phyloP scores from a whole-genome alignment of 805 yeast genomes.

The Zygosaccharomyces siamensis region DNA sequence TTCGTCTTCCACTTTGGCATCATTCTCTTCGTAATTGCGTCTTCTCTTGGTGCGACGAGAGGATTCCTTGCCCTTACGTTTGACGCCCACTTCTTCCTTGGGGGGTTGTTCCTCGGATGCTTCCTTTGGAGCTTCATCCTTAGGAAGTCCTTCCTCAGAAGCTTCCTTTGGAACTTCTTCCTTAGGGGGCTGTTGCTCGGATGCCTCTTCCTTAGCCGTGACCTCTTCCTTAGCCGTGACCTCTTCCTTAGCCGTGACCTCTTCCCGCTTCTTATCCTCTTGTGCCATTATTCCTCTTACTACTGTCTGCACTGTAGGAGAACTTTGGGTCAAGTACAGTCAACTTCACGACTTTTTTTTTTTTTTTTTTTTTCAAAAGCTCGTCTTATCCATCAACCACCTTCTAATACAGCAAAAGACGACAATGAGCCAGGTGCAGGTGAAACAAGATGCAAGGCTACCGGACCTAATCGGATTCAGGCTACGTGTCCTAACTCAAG shows the following conservation, averaged over 20 bases:
- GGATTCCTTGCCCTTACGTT: conserved; percentile 12
- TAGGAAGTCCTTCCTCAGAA: conserved; percentile 16
- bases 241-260: neutral
- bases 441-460: conserved; percentile 28
- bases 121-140: conserved; percentile 6
- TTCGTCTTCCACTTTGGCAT: conserved; percentile 48
- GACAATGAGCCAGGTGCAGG: conserved; percentile 16
- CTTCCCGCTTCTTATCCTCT: conserved; percentile 7
- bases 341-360: neutral
- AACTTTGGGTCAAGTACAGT: neutral
- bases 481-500: conserved; percentile 69
- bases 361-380: neutral
- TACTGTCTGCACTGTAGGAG: neutral
- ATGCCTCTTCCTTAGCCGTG: conserved; percentile 14
- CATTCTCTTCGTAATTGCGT: conserved; percentile 57
- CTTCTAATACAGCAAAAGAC: neutral
- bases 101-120: conserved; percentile 12
- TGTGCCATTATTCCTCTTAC: conserved; percentile 3
- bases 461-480: conserved; percentile 69
- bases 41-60: conserved; percentile 29
- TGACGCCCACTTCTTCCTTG: conserved; percentile 14
- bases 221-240: no score
- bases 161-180: conserved; percentile 12
- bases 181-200: conserved; percentile 16
- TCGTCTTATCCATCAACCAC: neutral